Percentiles rank a stretch among this genome's conserved stretches.
These are phyloP conservation scores for Globisporangium paddicum DNA, from an alignment of 352 stramenopile species.

Conservation along the genomic window DNA sequence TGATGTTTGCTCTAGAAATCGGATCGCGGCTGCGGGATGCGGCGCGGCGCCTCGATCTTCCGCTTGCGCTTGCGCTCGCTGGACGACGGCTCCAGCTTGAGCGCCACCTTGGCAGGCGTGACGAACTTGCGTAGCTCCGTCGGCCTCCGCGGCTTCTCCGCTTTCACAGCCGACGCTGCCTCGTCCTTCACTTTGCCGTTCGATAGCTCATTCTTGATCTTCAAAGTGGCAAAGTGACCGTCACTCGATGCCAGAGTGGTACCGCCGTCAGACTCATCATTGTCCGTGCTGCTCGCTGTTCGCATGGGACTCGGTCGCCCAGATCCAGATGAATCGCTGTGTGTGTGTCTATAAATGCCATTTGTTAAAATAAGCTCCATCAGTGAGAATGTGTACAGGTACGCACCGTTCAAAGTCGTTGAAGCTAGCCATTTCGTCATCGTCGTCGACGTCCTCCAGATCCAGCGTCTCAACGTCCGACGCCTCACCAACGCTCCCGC, in stretches of 20 bases:
- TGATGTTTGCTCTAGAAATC: neutral
- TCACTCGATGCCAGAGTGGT: neutral
- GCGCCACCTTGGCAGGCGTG: conserved; percentile 8
- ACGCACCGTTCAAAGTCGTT: no score
- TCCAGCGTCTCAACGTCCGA: conserved; percentile 13
- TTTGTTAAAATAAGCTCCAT: no score
- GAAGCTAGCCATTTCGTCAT: no score
- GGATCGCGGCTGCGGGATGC: conserved; percentile 34
- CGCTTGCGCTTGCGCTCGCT: conserved; percentile 49
- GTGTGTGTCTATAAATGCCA: no score
- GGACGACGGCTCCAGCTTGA: conserved; percentile 10
- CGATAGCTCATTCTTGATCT: neutral
- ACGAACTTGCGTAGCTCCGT: conserved; percentile 10
- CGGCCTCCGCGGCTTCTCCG: conserved; percentile 12
- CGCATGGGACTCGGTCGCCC: neutral
- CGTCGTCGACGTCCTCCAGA: conserved; percentile 15
- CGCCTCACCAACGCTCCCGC: neutral
- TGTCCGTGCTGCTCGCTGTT: conserved; percentile 9
- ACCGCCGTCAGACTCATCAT: conserved; percentile 14
- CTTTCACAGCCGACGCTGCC: neutral
- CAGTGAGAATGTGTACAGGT: no score
- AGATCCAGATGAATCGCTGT: neutral
- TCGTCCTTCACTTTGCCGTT: conserved; percentile 12
- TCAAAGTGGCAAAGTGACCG: neutral
- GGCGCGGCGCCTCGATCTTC: conserved; percentile 41